Percentiles rank a stretch among this genome's conserved stretches.
Evolutionary conservation across 345 rosid genomes (phyloP).

Genomic region (Ceriops tagal): DNA sequence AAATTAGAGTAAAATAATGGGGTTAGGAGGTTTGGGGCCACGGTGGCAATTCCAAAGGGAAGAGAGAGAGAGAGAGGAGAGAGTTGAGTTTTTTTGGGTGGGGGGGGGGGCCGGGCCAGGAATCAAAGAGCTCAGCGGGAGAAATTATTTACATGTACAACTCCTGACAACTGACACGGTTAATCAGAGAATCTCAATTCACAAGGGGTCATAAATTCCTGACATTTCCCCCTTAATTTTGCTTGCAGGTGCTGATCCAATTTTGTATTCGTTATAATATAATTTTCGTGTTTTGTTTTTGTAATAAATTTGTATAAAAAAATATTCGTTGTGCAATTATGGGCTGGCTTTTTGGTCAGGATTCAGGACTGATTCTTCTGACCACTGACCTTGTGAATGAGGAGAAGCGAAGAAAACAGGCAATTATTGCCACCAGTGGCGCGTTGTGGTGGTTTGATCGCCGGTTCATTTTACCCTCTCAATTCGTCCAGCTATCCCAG

Average conservation of each 20-base stretch:
- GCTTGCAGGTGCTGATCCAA: no score
- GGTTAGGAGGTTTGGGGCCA: no score
- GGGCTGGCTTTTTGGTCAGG: constrained; percentile 13
- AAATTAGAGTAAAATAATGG: no score
- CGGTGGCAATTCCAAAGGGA: no score
- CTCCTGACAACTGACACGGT: background rate
- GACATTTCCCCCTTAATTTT: constrained; percentile 10
- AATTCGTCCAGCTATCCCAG: no score
- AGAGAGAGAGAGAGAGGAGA: no score
- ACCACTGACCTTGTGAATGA: constrained; percentile 4
- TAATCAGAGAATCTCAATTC: constrained; percentile 11
- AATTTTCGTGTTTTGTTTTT: background rate
- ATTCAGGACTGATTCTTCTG: background rate
- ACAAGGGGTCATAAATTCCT: constrained; percentile 27
- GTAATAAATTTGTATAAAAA: background rate
- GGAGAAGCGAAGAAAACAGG: background rate
- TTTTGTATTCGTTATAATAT: background rate
- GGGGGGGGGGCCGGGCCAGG: background rate
- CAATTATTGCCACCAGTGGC: background rate
- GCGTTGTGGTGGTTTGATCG: background rate
- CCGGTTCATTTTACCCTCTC: no score
- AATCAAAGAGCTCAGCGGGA: constrained; percentile 17
- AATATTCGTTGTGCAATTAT: constrained; percentile 1
- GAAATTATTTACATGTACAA: constrained; percentile 32
- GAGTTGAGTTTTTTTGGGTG: no score